These are phyloP conservation scores for Claviceps africana DNA, from an alignment of 2,329 filamentous ascomycete species.

Conservation along the genomic window DNA sequence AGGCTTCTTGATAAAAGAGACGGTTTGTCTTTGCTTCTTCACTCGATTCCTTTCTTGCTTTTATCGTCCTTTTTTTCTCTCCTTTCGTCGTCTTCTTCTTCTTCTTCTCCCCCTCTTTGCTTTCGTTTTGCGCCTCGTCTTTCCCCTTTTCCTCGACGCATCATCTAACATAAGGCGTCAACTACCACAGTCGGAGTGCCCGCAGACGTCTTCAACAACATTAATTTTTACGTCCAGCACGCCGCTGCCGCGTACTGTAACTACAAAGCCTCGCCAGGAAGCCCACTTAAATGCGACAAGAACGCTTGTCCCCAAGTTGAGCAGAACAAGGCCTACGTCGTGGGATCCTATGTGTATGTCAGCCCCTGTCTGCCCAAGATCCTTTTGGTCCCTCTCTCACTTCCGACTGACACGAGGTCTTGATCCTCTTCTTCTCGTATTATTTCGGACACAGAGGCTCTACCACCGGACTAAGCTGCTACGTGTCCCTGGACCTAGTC, in stretches of 20 bases:
- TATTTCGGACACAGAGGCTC: constrained; percentile 18
- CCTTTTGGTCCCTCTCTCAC: neutral
- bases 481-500: constrained; percentile 34
- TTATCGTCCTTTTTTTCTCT: constrained; percentile 12
- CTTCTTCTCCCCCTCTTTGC: neutral
- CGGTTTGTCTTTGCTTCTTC: neutral
- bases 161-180: neutral
- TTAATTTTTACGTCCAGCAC: constrained; percentile 38
- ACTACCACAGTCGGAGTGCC: constrained; percentile 11
- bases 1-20: constrained; percentile 17
- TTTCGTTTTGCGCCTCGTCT: neutral
- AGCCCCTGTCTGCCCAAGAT: neutral
- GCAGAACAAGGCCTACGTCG: constrained; percentile 27
- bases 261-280: constrained; percentile 23
- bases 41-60: constrained; percentile 12
- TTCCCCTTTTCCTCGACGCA: neutral
- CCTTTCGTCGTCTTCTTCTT: too few relatives aligned
- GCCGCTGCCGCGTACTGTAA: constrained; percentile 42
- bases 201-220: constrained; percentile 11
- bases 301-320: constrained; percentile 30
- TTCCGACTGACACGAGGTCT: constrained; percentile 2
- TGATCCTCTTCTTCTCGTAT: neutral
- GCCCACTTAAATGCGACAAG: constrained; percentile 27
- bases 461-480: constrained; percentile 33
- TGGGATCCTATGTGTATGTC: constrained; percentile 26